These are phyloP conservation scores for Xerocomus potaroensis DNA, from an alignment of 768 basidiomycete genomes.

Conservation along the genomic window DNA sequence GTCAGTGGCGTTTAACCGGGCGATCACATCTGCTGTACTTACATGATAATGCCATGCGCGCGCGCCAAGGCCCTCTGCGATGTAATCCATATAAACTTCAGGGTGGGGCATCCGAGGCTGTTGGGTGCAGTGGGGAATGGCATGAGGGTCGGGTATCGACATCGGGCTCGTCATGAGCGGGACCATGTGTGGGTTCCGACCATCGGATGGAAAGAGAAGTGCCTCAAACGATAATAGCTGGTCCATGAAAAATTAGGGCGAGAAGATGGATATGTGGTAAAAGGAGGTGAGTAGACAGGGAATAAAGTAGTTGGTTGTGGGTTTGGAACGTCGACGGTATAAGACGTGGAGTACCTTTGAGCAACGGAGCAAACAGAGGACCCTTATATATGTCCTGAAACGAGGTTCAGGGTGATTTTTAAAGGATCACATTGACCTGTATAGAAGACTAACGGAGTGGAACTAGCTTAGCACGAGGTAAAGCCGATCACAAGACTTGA, in stretches of 20 bases:
- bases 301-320: slow-evolving; percentile 17
- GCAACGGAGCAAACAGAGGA: slow-evolving; percentile 16
- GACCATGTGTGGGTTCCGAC: slow-evolving; percentile 69
- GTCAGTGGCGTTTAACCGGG: slow-evolving; percentile 17
- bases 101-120: slow-evolving; percentile 73
- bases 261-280: slow-evolving; percentile 13
- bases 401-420: slow-evolving; percentile 37
- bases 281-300: slow-evolving; percentile 14
- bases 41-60: slow-evolving; percentile 75
- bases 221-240: slow-evolving; percentile 61
- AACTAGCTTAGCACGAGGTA: slow-evolving; percentile 36
- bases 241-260: slow-evolving; percentile 46
- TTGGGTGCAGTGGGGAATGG: slow-evolving; percentile 40
- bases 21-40: slow-evolving; percentile 20
- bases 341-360: slow-evolving; percentile 20
- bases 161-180: slow-evolving; percentile 68
- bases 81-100: slow-evolving; percentile 82
- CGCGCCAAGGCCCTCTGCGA: slow-evolving; percentile 66
- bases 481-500: slow-evolving; percentile 18
- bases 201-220: slow-evolving; percentile 75
- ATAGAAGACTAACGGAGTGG: slow-evolving; percentile 24
- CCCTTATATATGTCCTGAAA: slow-evolving; percentile 33
- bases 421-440: slow-evolving; percentile 20
- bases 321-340: slow-evolving; percentile 17
- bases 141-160: slow-evolving; percentile 41